Percentiles rank a stretch among this genome's conserved stretches.
phyloP scores from a whole-genome alignment of 2,329 filamentous ascomycete genomes.

The Acephala macrosclerotiorum region DNA sequence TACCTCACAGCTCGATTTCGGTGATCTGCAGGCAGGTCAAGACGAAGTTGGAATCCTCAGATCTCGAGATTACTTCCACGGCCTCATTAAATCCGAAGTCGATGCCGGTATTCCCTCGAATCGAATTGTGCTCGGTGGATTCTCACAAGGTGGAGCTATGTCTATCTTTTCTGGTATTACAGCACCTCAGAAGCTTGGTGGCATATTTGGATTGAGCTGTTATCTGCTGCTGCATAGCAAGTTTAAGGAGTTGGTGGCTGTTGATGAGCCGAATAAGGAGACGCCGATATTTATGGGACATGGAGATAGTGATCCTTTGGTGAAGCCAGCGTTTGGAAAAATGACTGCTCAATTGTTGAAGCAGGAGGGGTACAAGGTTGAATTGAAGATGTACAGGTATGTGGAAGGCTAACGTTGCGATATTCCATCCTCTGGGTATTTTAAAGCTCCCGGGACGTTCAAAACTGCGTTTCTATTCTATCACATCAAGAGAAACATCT shows the following conservation, averaged over 20 bases:
- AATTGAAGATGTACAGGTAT: constrained; percentile 78
- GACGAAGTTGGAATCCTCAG: constrained; percentile 78
- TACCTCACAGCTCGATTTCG: constrained; percentile 50
- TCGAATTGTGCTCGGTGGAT: constrained; percentile 86
- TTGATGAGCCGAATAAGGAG: constrained; percentile 69
- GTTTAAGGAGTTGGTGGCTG: constrained; percentile 62
- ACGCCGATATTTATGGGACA: constrained; percentile 92
- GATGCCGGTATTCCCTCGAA: constrained; percentile 80
- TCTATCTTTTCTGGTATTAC: constrained; percentile 83
- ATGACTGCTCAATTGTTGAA: constrained; percentile 72
- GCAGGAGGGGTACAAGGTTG: constrained; percentile 74
- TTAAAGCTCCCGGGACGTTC: too few relatives aligned
- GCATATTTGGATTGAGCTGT: constrained; percentile 84
- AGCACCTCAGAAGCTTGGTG: constrained; percentile 75
- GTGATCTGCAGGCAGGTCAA: constrained; percentile 56
- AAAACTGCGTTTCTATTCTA: too few relatives aligned
- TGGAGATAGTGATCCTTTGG: constrained; percentile 78
- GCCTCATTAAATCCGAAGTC: constrained; percentile 81
- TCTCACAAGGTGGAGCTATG: constrained; percentile 89
- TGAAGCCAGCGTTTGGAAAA: constrained; percentile 73
- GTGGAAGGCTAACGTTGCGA: constrained; percentile 41
- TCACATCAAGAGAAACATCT: background rate
- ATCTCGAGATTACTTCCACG: constrained; percentile 78
- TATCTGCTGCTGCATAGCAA: constrained; percentile 79
- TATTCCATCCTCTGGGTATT: too few relatives aligned